Evolutionary conservation across 768 basidiomycete genomes (phyloP).

Genomic region (Leccinum disarticulatum): DNA sequence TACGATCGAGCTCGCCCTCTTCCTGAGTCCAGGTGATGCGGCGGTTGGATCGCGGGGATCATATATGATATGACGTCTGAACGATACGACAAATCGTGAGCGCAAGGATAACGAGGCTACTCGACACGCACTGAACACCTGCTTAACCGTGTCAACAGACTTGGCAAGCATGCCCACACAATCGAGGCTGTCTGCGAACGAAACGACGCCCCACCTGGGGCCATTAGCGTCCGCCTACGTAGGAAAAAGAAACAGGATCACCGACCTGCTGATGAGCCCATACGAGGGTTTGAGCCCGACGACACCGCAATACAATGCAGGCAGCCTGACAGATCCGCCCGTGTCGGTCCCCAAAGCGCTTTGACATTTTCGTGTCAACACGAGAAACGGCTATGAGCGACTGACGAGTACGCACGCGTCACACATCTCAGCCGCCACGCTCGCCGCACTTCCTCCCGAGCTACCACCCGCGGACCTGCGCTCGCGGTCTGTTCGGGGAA

Average conservation of each 20-base stretch:
- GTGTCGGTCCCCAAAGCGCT: slow-evolving; percentile 95
- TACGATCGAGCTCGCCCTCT: slow-evolving; percentile 34
- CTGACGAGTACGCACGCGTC: slow-evolving; percentile 58
- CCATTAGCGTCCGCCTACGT: slow-evolving; percentile 4
- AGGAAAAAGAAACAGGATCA: slow-evolving; percentile 5
- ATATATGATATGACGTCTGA: slow-evolving; percentile 41
- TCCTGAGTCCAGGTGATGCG: slow-evolving; percentile 41
- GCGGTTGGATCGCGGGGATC: slow-evolving; percentile 80
- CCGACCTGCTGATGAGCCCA: slow-evolving; percentile 82
- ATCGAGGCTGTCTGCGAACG: slow-evolving; percentile 94
- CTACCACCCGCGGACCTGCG: slow-evolving; percentile 83
- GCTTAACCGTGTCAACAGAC: slow-evolving; percentile 46
- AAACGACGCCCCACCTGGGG: slow-evolving; percentile 81
- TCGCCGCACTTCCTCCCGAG: slow-evolving; percentile 93
- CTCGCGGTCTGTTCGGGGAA: slow-evolving; percentile 34
- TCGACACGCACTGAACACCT: slow-evolving; percentile 57
- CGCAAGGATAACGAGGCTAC: not conserved
- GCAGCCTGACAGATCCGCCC: slow-evolving; percentile 90
- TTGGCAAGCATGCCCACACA: slow-evolving; percentile 83
- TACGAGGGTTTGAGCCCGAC: slow-evolving; percentile 95
- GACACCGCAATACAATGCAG: slow-evolving; percentile 91
- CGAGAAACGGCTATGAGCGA: not conserved
- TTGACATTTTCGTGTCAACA: slow-evolving; percentile 6
- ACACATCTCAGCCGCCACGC: slow-evolving; percentile 83
- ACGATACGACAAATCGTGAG: not conserved